Percentiles rank a stretch among this genome's conserved stretches.
phyloP scores from a whole-genome alignment of 768 basidiomycete genomes.

The Suillus plorans region DNA sequence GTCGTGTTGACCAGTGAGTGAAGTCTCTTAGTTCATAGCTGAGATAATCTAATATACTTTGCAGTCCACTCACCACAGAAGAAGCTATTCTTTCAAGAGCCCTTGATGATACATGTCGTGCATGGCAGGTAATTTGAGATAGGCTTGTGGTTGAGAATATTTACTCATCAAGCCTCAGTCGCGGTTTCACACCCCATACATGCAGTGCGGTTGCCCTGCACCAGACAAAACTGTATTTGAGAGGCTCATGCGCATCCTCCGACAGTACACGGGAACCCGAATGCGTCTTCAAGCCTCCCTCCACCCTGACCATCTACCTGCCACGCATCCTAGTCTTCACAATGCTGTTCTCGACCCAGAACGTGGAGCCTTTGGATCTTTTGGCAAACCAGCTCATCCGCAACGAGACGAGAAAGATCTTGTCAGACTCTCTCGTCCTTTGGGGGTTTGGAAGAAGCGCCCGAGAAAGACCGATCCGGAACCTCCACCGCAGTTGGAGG shows the following conservation, averaged over 20 bases:
- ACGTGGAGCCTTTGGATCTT: conserved; percentile 21
- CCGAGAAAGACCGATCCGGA: not conserved
- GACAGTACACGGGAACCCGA: conserved; percentile 18
- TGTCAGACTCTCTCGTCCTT: not conserved
- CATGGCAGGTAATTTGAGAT: conserved; percentile 43
- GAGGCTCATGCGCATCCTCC: conserved; percentile 37
- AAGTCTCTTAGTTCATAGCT: not conserved
- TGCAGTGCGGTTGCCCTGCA: conserved; percentile 58
- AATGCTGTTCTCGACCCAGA: conserved; percentile 42
- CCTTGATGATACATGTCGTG: conserved; percentile 52
- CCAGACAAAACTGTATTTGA: conserved; percentile 46
- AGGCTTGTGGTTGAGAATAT: not conserved
- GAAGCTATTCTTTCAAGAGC: conserved; percentile 43
- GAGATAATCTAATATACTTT: conserved; percentile 2
- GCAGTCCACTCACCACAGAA: conserved; percentile 50
- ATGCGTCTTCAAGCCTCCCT: conserved; percentile 34
- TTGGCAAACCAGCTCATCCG: conserved; percentile 9
- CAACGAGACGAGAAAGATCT: conserved; percentile 1
- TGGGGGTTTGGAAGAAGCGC: not conserved
- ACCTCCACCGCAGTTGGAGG: not conserved
- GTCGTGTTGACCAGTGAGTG: conserved; percentile 56
- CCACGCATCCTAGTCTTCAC: conserved; percentile 59
- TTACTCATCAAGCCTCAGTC: conserved; percentile 19
- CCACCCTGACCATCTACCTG: conserved; percentile 39
- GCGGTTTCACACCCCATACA: conserved; percentile 54